Evolutionary conservation across 441 rosid species (phyloP).

Genomic region (Adansonia grandidieri): DNA sequence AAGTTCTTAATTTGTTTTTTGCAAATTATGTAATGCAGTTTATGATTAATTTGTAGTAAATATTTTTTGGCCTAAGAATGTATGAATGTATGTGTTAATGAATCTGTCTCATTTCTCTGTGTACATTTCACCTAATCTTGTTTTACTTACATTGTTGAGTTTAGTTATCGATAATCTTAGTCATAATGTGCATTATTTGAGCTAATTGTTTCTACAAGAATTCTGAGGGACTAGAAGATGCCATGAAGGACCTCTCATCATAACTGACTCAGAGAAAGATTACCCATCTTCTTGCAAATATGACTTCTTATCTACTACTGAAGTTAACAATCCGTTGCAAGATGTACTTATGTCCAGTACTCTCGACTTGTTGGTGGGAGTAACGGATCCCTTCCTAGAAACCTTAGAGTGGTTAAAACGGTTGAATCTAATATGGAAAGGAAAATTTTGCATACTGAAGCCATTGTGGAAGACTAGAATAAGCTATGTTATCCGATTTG

Average conservation of each 20-base stretch:
- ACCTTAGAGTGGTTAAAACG: conserved; percentile 39
- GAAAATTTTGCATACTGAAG: background rate
- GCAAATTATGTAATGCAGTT: background rate
- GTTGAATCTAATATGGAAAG: conserved; percentile 9
- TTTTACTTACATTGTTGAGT: background rate
- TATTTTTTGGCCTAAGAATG: background rate
- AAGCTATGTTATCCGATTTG: too few relatives aligned
- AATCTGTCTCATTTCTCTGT: background rate
- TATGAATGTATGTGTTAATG: background rate
- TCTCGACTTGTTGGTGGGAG: conserved; percentile 45
- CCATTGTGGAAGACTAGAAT: background rate
- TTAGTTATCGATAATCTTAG: background rate
- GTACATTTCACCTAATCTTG: background rate
- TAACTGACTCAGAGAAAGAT: conserved; percentile 29
- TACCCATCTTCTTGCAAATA: conserved; percentile 16
- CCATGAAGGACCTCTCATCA: conserved; percentile 28
- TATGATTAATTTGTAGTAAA: background rate
- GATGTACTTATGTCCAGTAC: conserved; percentile 47
- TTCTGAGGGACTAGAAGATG: background rate
- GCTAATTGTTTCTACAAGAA: conserved; percentile 7
- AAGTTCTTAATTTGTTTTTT: background rate
- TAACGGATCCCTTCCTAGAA: conserved; percentile 57
- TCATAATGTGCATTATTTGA: background rate
- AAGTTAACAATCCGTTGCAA: conserved; percentile 37
- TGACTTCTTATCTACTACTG: conserved; percentile 32